Percentiles rank a stretch among this genome's conserved stretches.
These are phyloP conservation scores for Ceratonia siliqua DNA, from an alignment of 306 rosid species.

Conservation along the genomic window DNA sequence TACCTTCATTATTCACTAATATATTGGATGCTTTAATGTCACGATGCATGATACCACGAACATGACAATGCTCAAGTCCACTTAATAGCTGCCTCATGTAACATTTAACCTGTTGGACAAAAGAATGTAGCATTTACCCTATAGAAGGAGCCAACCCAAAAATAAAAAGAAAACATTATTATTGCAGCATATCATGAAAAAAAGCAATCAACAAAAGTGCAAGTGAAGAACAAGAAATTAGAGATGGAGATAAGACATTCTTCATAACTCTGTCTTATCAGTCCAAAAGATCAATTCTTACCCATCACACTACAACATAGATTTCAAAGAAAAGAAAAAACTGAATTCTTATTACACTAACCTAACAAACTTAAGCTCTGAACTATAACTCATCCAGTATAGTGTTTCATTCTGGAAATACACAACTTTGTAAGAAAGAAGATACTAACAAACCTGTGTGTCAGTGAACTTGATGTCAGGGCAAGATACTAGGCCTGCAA, in stretches of 20 bases:
- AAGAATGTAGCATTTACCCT: conserved; percentile 7
- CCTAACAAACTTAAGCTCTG: not conserved
- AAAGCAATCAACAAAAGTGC: not conserved
- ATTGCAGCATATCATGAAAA: not conserved
- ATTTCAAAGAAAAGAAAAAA: not conserved
- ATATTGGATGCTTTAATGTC: conserved; percentile 91
- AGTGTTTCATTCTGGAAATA: not conserved
- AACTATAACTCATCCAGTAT: not conserved
- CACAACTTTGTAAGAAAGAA: conserved; percentile 3
- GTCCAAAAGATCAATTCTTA: not conserved
- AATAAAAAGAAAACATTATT: not conserved
- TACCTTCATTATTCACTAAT: conserved; percentile 83
- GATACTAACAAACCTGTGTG: conserved; percentile 63
- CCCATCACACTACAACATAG: not conserved
- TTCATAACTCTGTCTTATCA: not conserved
- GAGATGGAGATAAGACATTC: not conserved
- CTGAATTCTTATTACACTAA: no score
- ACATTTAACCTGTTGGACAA: conserved; percentile 69
- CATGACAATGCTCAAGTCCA: conserved; percentile 92
- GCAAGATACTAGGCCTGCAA: conserved; percentile 80
- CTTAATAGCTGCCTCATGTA: conserved; percentile 92
- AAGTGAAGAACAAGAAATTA: not conserved
- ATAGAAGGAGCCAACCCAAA: conserved; percentile 17
- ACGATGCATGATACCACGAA: conserved; percentile 87
- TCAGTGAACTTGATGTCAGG: conserved; percentile 75